Evolutionary conservation across 1,284 basidiomycete genomes (phyloP), one percentile per base, ranked within the genome.

Genomic region (Sanguinoderma infundibulare): DNA sequence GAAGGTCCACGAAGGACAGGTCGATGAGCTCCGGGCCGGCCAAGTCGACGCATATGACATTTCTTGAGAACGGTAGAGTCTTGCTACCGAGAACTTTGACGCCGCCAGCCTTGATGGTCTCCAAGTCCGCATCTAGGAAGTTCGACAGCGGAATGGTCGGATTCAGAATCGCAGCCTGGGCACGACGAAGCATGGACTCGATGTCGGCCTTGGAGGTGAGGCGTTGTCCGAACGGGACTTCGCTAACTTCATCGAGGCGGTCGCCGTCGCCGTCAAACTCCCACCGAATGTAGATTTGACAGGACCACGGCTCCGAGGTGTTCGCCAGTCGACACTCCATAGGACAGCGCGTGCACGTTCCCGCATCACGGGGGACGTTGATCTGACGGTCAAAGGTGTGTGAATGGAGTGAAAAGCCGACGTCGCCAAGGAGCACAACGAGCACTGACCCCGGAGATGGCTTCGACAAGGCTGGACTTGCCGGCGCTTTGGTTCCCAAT

Each of bases 401-500:
- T n/a, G n/a, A n/a, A n/a, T n/a, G n/a, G 1, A 38, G 15, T 10
- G 39, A n/a, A 14, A 54, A n/a, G n/a, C 8, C 12, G 14, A 15
- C 7, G 7, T n/a, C 38, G 6, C 15, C 3, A 30, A 8, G 35
- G 14, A 28, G 28, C 36, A 53, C 28, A 59, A 28, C 8, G 17
- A 17, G 50, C 12, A 71, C 79, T 46, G 67, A 86, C 84, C 5
- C 81, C 82, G 24, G 79, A 83, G 0, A 85, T 81, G 0, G 81
- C 83, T 60, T 87, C 85, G 0, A 86, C 81, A 1, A 53, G 51
- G 49, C 55, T 38, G 39, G 36, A 67, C 78, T 57, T 66, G 81
- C 84, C 83, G 0, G 85, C 65, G 36, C 65, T 67, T 39, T 69
- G 67, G 44, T 62, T 64, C 3, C 67, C 67, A 5, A 68, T 63